These are phyloP conservation scores for Aphanomyces cochlioides DNA, from an alignment of 352 stramenopile genomes.

Conservation along the genomic window DNA sequence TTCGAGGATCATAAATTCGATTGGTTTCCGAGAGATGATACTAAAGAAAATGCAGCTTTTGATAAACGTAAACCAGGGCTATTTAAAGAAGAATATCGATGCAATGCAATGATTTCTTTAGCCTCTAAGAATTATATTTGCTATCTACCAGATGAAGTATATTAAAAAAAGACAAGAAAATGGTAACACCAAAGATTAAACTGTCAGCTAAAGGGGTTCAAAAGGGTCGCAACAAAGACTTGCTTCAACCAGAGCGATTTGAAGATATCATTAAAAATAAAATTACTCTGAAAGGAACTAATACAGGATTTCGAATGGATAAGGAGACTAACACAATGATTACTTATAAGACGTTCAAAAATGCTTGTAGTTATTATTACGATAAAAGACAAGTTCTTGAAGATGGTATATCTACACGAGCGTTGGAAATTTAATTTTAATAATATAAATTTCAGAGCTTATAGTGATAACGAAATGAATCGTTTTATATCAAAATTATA, in stretches of 20 bases:
- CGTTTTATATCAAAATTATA: slow-evolving; percentile 33
- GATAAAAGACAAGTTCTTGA: slow-evolving; percentile 34
- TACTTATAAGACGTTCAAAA: slow-evolving; percentile 36
- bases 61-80: slow-evolving; percentile 28
- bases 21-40: slow-evolving; percentile 32
- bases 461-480: slow-evolving; percentile 9
- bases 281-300: slow-evolving; percentile 36
- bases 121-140: slow-evolving; percentile 36
- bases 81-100: slow-evolving; percentile 36
- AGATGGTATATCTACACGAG: slow-evolving; percentile 34
- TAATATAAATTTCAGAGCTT: background rate
- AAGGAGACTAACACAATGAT: slow-evolving; percentile 38
- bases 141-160: slow-evolving; percentile 31
- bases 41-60: slow-evolving; percentile 8
- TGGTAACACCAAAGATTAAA: slow-evolving; percentile 27
- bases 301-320: slow-evolving; percentile 35
- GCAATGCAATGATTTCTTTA: slow-evolving; percentile 34
- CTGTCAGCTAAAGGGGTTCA: slow-evolving; percentile 35
- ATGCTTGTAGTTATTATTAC: slow-evolving; percentile 35
- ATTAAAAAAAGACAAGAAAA: too few species aligned
- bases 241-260: slow-evolving; percentile 34
- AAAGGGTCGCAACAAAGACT: slow-evolving; percentile 17
- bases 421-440: slow-evolving; percentile 36
- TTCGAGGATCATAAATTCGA: slow-evolving; percentile 32
- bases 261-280: slow-evolving; percentile 32